Base-by-base conservation (phyloP, 768 basidiomycete genomes). In the Naganishia randhawae region DNA sequence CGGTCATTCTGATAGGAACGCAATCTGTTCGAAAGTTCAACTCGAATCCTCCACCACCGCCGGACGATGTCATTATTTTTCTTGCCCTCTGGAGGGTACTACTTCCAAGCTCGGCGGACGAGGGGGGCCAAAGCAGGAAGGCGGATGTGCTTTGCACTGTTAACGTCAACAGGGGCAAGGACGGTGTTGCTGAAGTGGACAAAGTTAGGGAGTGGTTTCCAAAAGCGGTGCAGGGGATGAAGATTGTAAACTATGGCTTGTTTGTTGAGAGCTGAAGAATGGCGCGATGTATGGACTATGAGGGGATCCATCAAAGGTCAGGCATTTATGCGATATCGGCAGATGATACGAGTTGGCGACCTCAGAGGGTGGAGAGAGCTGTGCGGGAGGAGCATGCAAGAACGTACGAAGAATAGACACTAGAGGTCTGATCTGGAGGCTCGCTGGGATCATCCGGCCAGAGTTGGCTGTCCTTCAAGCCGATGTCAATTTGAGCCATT, bases 81-180 rank as follows among this genome's bases (percentile, higher is more conserved):
- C 82, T 97, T 76, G 91, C 88, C 6, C 83, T 98, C 14, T 97
- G 87, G 81, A 86, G 95, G 37, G 82, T 95, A 25, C 81, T 85
- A 73, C 75, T 81, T 27, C 54, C 57, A 2, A 67, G 55, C 32
- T 42, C 39, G 11, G 16, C 53, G n/a, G 32, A 22, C 13, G 66
- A 57, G n/a, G 54, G 53, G 32, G 52, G 52, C 17, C 65, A 52
- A 25, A 57, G 68, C 61, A 90, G 89, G 78, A 82, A 83, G 37
- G 85, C 88, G 7, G 96, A 99, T 76, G 77, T 99, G 25, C 89
- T 96, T 32, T 84, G 90, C 69, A 89, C 89, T 19, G 88, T 88
- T 75, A 97, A 94, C 79, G 84, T 89, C 25, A 94, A 94, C 33
- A 66, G 71, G 35, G 66, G 72, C 42, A 80, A 83, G 45, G 76